Base-by-base conservation (phyloP, 345 rosid species). In the Nasturtium officinale region DNA sequence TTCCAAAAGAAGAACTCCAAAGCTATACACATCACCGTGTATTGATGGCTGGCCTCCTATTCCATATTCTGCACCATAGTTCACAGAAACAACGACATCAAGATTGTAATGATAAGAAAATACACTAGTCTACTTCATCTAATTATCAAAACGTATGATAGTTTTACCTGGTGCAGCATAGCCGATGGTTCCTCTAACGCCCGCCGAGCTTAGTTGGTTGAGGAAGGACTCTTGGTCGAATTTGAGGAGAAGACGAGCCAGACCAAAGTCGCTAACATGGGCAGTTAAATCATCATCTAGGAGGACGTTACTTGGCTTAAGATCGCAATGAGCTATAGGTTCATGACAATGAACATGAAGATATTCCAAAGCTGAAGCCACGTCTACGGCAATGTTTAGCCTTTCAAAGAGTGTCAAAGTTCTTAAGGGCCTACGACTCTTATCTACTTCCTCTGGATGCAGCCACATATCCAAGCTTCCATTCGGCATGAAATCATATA, bases 381-480 rank as follows among this genome's bases (percentile, higher is more conserved):
- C 52, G 8, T 79, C 81, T 5, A 71, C 67, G 1, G 77, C 73
- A 1, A 81, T 58, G 9, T 46, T 79, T 0, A 84, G 71, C 59
- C 83, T 75, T 61, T 82, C 78, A 38, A 30, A 8, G 26, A 79
- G 66, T 16, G 37, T 74, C 37, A 79, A 53, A 6, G 25, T 61
- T 61, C 37, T 55, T 2, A 17, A 23, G 7, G 63, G 38, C 42
- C 53, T 55, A 21, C 16, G 35, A 6, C 7, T 20, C 61, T 35
- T 68, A 5, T 56, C 61, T 9, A 30, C 40, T 15, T 13, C 65
- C 23, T 67, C 47, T 26, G 43, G 64, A 29, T 78, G 70, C 48
- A 85, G 4, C 85, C 83, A 83, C 42, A 47, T 70, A 3, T 85
- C 87, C 6, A 83, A 42, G 45, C 69, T 82, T 5, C 85, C 85